These are phyloP conservation scores for Phytophthora lateralis DNA, from an alignment of 352 stramenopile genomes.

Conservation along the genomic window DNA sequence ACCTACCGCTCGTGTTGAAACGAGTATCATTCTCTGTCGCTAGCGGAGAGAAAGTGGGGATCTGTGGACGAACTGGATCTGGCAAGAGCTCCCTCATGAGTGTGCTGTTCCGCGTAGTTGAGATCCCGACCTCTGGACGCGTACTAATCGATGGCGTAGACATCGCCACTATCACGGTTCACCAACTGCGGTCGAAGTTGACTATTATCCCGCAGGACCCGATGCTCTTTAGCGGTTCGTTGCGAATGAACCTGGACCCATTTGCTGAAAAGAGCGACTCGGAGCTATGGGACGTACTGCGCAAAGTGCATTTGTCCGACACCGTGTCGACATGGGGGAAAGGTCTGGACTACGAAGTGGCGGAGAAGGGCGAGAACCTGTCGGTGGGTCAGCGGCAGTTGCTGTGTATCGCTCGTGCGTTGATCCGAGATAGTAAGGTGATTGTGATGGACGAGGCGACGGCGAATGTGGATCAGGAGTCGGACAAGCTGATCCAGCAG, in stretches of 20 bases:
- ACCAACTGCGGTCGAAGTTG: constrained; percentile 40
- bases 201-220: constrained; percentile 88
- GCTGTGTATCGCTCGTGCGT: constrained; percentile 93
- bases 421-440: constrained; percentile 90
- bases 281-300: constrained; percentile 52
- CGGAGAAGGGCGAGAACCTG: constrained; percentile 94
- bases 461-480: constrained; percentile 84
- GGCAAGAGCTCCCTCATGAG: constrained; percentile 57
- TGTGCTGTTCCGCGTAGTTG: constrained; percentile 50
- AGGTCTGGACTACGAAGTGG: constrained; percentile 85
- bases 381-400: constrained; percentile 95
- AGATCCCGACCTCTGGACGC: constrained; percentile 42
- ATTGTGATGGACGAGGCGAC: constrained; percentile 97
- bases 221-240: constrained; percentile 89
- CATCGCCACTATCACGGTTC: constrained; percentile 45
- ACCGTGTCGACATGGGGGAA: constrained; percentile 58
- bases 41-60: constrained; percentile 85
- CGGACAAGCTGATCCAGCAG: constrained; percentile 64
- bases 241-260: constrained; percentile 92
- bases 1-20: constrained; percentile 51
- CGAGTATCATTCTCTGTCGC: constrained; percentile 51
- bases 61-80: constrained; percentile 47
- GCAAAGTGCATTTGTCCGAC: constrained; percentile 62
- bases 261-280: constrained; percentile 72
- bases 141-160: constrained; percentile 90